These are phyloP conservation scores for Colletotrichum nymphaeae DNA, from an alignment of 2,329 filamentous ascomycete genomes.

Conservation along the genomic window DNA sequence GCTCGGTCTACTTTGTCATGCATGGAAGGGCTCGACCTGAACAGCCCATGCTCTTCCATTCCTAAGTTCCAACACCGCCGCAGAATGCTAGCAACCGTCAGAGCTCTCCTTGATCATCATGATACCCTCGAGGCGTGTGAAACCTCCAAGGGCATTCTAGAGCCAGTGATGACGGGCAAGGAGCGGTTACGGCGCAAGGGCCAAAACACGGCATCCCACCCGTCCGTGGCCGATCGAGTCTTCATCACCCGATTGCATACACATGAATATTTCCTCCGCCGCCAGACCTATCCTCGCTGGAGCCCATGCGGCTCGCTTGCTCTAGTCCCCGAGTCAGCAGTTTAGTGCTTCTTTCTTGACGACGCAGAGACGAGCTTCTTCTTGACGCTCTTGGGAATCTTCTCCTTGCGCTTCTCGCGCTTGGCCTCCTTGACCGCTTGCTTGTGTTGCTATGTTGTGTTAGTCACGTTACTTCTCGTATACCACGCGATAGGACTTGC, in stretches of 20 bases:
- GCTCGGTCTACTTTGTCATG: constrained; percentile 17
- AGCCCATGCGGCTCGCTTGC: background rate
- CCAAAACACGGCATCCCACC: constrained; percentile 38
- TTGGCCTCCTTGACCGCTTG: constrained; percentile 94
- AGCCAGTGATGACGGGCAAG: constrained; percentile 44
- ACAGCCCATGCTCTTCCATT: background rate
- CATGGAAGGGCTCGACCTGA: background rate
- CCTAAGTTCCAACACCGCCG: background rate
- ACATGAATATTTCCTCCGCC: constrained; percentile 6
- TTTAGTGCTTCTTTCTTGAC: constrained; percentile 71
- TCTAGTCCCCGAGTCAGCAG: background rate
- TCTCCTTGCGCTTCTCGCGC: constrained; percentile 90
- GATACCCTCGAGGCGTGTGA: constrained; percentile 34
- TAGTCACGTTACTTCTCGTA: constrained; percentile 22
- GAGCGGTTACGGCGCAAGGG: constrained; percentile 52
- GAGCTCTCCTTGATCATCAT: constrained; percentile 73
- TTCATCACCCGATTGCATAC: constrained; percentile 61
- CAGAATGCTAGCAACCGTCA: constrained; percentile 52
- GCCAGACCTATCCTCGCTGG: background rate
- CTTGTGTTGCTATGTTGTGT: constrained; percentile 73
- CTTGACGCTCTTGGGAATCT: constrained; percentile 97
- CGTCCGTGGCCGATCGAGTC: constrained; percentile 39
- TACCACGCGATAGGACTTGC: constrained; percentile 47
- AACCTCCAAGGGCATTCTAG: constrained; percentile 47
- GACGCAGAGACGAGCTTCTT: constrained; percentile 81